These are phyloP conservation scores for Mycena citricolor DNA, from an alignment of 1,284 basidiomycete species.

Conservation along the genomic window DNA sequence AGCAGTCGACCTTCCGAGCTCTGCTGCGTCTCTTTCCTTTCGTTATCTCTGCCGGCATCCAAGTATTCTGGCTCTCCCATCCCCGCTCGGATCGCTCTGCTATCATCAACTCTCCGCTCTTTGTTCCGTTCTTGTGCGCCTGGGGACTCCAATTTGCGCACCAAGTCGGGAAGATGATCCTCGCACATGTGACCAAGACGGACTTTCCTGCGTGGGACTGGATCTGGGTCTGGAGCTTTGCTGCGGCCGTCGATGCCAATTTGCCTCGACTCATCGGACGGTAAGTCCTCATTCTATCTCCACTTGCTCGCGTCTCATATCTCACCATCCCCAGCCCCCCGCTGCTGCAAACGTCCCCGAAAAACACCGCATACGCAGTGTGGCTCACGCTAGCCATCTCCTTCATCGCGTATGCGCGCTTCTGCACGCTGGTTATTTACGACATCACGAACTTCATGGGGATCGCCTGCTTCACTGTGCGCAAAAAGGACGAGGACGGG, in stretches of 20 bases:
- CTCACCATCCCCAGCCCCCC: conserved; percentile 49
- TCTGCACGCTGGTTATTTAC: conserved; percentile 78
- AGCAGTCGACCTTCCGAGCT: conserved; percentile 51
- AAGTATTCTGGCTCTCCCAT: conserved; percentile 79
- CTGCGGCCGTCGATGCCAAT: conserved; percentile 85
- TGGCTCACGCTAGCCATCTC: conserved; percentile 69
- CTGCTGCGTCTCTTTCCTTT: conserved; percentile 82
- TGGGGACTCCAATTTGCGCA: conserved; percentile 90
- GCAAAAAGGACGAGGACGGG: conserved; percentile 75
- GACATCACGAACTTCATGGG: conserved; percentile 88
- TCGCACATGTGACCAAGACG: conserved; percentile 82
- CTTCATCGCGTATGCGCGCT: conserved; percentile 73
- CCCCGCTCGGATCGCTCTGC: conserved; percentile 55
- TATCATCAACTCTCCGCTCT: conserved; percentile 63
- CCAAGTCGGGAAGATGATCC: conserved; percentile 88
- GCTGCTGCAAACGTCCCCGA: conserved; percentile 65
- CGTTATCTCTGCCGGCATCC: conserved; percentile 63
- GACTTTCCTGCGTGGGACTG: conserved; percentile 82
- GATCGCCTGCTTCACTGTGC: conserved; percentile 87
- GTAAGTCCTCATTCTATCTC: conserved; percentile 44
- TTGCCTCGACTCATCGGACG: conserved; percentile 63
- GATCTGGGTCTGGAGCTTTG: conserved; percentile 80
- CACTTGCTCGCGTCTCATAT: conserved; percentile 1
- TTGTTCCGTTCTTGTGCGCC: conserved; percentile 85
- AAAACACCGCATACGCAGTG: conserved; percentile 65